phyloP scores from a whole-genome alignment of 2,329 filamentous ascomycete genomes.

The Fusarium lyarnte region DNA sequence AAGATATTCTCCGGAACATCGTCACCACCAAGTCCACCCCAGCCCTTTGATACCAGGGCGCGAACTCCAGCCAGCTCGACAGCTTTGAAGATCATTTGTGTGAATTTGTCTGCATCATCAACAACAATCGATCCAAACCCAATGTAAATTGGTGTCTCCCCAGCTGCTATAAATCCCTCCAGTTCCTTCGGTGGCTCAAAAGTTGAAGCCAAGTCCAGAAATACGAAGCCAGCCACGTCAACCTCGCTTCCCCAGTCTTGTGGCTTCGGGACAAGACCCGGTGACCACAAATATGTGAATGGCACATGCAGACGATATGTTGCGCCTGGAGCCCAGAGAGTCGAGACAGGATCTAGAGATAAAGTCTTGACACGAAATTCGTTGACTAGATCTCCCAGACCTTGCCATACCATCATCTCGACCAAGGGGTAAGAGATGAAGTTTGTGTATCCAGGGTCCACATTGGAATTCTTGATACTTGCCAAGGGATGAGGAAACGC shows the following conservation, averaged over 20 bases:
- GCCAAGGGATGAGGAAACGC: constrained; percentile 82
- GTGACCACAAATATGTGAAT: constrained; percentile 78
- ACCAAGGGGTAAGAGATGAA: constrained; percentile 84
- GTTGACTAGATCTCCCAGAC: constrained; percentile 82
- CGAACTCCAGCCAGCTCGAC: constrained; percentile 72
- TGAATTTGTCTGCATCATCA: constrained; percentile 75
- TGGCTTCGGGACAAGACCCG: constrained; percentile 72
- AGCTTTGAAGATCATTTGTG: constrained; percentile 76
- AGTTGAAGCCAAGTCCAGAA: constrained; percentile 72
- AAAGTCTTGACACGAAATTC: constrained; percentile 75
- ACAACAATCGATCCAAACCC: constrained; percentile 82
- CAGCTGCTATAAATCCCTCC: constrained; percentile 63
- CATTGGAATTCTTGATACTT: constrained; percentile 76
- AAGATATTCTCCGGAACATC: constrained; percentile 71
- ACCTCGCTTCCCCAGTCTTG: constrained; percentile 75
- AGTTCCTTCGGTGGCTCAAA: constrained; percentile 68
- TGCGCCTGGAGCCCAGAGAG: constrained; percentile 79
- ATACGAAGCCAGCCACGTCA: constrained; percentile 81
- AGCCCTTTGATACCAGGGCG: constrained; percentile 78
- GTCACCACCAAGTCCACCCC: constrained; percentile 73
- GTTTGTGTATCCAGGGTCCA: constrained; percentile 78
- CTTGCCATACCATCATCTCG: constrained; percentile 92
- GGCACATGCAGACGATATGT: constrained; percentile 79
- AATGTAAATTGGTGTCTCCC: constrained; percentile 74
- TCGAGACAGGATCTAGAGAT: constrained; percentile 77